Evolutionary conservation across 345 rosid species (phyloP).

Genomic region (Eucalyptus polyanthemos): DNA sequence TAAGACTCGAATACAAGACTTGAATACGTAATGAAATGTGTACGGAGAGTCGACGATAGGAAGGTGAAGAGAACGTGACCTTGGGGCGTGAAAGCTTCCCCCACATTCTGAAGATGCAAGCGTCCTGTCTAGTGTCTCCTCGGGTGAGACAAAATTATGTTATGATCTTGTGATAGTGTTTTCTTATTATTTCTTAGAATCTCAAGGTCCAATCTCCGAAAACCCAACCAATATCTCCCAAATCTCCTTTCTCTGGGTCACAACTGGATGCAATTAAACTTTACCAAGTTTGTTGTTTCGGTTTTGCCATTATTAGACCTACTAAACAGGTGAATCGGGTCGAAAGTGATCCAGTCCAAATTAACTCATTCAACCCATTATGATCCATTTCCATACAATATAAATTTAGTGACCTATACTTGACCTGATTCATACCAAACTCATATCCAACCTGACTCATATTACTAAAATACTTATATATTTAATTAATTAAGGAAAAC

Average conservation of each 20-base stretch:
- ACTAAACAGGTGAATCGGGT: rapidly evolving
- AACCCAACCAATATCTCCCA: neutral
- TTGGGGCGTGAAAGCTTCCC: neutral
- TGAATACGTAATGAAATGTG: no score
- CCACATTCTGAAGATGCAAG: neutral
- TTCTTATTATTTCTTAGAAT: no score
- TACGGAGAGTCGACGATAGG: neutral
- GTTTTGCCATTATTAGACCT: neutral
- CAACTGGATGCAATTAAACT: neutral
- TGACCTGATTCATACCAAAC: neutral
- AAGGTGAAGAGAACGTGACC: neutral
- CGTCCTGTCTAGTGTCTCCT: neutral
- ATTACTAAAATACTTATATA: neutral
- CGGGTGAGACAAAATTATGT: neutral
- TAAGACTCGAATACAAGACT: no score
- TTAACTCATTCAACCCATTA: neutral
- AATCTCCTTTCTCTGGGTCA: neutral
- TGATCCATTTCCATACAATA: neutral
- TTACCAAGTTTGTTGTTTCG: neutral
- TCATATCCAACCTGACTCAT: rapidly evolving
- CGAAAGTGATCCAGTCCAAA: rapidly evolving
- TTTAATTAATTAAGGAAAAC: neutral
- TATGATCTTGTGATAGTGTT: neutral
- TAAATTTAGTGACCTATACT: neutral
- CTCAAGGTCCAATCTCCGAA: neutral